Conservation (phyloP, 306 rosid genomes). For the Senna siamea region DNA sequence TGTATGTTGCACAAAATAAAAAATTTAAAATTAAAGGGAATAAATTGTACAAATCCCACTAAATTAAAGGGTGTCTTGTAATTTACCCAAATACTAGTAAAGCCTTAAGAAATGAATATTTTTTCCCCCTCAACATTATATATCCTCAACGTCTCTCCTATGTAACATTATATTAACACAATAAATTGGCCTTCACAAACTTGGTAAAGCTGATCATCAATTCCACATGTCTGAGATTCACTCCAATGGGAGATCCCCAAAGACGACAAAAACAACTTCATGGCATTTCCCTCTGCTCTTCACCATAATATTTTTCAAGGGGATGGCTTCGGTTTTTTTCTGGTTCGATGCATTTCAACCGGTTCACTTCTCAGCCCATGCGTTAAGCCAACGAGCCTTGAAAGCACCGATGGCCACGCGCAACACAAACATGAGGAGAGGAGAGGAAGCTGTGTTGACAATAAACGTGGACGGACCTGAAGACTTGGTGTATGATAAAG, state of each 20-base stretch:
- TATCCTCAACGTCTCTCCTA: no score
- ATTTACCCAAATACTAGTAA: no score
- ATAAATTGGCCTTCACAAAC: no score
- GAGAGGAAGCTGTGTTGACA: slow-evolving; percentile 45
- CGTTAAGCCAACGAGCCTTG: slow-evolving; percentile 18
- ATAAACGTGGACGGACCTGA: slow-evolving; percentile 53
- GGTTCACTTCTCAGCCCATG: slow-evolving; percentile 42
- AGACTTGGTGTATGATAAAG: slow-evolving; percentile 55
- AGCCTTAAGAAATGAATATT: no score
- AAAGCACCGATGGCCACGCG: slow-evolving; percentile 33
- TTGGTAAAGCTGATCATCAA: not conserved
- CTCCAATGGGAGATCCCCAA: not conserved
- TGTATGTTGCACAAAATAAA: no score
- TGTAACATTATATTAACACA: no score
- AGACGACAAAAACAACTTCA: not conserved
- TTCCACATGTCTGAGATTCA: not conserved
- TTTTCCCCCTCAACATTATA: no score
- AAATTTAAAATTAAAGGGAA: no score
- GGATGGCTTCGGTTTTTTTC: slow-evolving; percentile 37
- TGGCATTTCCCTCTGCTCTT: not conserved
- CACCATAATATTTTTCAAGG: slow-evolving; percentile 11
- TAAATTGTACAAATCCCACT: no score
- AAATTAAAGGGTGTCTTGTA: no score
- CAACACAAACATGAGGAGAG: slow-evolving; percentile 42
- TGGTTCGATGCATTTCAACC: slow-evolving; percentile 50